These are phyloP conservation scores for Beauveria sp. DNA, from an alignment of 2,329 filamentous ascomycete species.

Conservation along the genomic window DNA sequence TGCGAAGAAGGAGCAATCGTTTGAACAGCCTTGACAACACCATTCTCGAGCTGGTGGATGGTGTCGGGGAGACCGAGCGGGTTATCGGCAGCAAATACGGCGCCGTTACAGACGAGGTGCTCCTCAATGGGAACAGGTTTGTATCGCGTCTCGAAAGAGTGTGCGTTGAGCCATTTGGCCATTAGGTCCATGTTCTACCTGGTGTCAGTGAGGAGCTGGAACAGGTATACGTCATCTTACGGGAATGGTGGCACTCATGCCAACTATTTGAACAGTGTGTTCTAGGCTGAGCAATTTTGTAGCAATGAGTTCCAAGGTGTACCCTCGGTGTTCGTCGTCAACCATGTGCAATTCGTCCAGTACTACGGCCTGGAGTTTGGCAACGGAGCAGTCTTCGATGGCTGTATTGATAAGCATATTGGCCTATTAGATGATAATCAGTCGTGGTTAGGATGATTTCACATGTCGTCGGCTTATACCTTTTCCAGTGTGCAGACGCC, in stretches of 20 bases:
- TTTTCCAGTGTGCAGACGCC: slow-evolving; percentile 77
- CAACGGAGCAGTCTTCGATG: slow-evolving; percentile 61
- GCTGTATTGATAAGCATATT: slow-evolving; percentile 67
- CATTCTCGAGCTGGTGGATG: slow-evolving; percentile 40
- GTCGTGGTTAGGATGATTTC: background rate
- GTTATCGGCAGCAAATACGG: slow-evolving; percentile 52
- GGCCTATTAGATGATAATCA: slow-evolving; percentile 40
- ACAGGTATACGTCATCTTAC: slow-evolving; percentile 32
- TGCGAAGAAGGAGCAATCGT: slow-evolving; percentile 48
- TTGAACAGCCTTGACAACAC: slow-evolving; percentile 30
- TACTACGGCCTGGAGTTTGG: slow-evolving; percentile 58
- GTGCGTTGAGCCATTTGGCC: slow-evolving; percentile 62
- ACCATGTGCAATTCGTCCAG: slow-evolving; percentile 79
- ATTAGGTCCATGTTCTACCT: slow-evolving; percentile 60
- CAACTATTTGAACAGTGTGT: slow-evolving; percentile 61
- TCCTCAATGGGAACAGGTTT: slow-evolving; percentile 70
- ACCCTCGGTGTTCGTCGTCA: slow-evolving; percentile 67
- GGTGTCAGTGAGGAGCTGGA: background rate
- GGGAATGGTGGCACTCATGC: slow-evolving; percentile 73
- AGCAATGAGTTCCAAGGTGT: slow-evolving; percentile 65
- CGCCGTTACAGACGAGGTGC: slow-evolving; percentile 63
- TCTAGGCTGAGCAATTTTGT: slow-evolving; percentile 65
- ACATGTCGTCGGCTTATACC: slow-evolving; percentile 20
- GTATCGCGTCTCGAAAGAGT: slow-evolving; percentile 66
- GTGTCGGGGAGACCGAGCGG: slow-evolving; percentile 52